Conservation (phyloP, 2,329 filamentous ascomycete species). For the Talaromyces sp. region DNA sequence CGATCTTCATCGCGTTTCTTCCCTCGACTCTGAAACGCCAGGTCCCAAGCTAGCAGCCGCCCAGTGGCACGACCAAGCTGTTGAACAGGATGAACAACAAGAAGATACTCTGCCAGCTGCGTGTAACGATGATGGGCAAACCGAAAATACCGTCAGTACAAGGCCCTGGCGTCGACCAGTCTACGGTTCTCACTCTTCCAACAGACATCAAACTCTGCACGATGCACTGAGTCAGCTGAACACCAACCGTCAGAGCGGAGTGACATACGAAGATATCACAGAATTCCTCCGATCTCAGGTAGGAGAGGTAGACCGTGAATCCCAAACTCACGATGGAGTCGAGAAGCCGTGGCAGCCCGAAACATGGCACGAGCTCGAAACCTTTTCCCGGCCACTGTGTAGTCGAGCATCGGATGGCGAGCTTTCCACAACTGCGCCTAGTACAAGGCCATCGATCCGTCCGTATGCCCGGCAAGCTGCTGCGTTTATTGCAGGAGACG, state of each 20-base stretch:
- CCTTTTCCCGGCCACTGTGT: not conserved
- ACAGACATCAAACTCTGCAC: constrained; percentile 11
- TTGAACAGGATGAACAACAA: not conserved
- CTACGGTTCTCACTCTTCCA: constrained; percentile 6
- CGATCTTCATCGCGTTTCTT: not conserved
- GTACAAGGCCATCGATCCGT: constrained; percentile 11
- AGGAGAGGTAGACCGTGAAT: not conserved
- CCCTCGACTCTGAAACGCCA: not conserved
- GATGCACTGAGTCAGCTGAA: constrained; percentile 9
- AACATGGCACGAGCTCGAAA: constrained; percentile 4
- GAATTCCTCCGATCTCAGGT: not conserved
- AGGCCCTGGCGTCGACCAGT: constrained; percentile 1
- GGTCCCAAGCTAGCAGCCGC: not conserved
- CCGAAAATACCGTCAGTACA: not conserved
- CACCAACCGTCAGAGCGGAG: constrained; percentile 1
- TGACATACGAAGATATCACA: constrained; percentile 7
- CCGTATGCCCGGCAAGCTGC: constrained; percentile 7
- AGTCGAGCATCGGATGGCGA: constrained; percentile 9
- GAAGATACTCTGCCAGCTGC: not conserved
- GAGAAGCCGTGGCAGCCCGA: constrained; percentile 11
- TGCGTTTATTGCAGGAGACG: constrained; percentile 9
- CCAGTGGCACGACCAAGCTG: not conserved
- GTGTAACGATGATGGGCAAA: not conserved
- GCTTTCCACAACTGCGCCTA: constrained; percentile 10
- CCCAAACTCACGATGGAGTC: not conserved